Conservation (phyloP, 805 yeast species). For the Barnettozyma salicaria region DNA sequence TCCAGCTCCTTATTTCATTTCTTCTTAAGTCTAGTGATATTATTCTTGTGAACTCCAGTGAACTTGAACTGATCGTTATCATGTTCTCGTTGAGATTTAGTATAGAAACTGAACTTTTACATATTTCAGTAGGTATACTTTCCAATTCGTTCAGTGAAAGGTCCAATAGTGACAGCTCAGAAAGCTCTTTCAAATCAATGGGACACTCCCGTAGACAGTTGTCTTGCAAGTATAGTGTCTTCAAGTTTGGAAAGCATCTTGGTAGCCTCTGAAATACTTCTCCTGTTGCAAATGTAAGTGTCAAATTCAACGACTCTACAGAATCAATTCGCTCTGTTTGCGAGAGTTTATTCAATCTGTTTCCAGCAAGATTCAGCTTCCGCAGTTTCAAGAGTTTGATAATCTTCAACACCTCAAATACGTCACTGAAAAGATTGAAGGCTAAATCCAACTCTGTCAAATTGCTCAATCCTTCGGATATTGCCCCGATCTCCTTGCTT, state of each 20-base stretch:
- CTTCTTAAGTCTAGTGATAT: constrained; percentile 43
- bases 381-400: constrained; percentile 31
- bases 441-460: constrained; percentile 53
- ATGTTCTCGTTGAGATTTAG: constrained; percentile 24
- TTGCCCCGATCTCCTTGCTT: no score
- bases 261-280: constrained; percentile 13
- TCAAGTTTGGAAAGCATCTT: constrained; percentile 33
- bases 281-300: constrained; percentile 16
- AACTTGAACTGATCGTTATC: neutral
- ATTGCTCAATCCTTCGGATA: constrained; percentile 19
- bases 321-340: neutral
- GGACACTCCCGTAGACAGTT: constrained; percentile 21
- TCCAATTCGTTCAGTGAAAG: constrained; percentile 39
- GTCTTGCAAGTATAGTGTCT: constrained; percentile 24
- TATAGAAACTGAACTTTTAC: constrained; percentile 1
- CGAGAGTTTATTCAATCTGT: constrained; percentile 29
- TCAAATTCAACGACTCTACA: constrained; percentile 22
- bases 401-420: constrained; percentile 35
- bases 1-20: constrained; percentile 45
- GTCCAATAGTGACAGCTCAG: constrained; percentile 24
- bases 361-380: constrained; percentile 49
- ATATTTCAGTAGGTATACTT: constrained; percentile 23
- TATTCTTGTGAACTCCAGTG: constrained; percentile 11
- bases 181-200: neutral
- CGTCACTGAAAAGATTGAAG: constrained; percentile 45